Evolutionary conservation across 169 alveolate genomes (phyloP).

Genomic region (Plasmodium sp.): DNA sequence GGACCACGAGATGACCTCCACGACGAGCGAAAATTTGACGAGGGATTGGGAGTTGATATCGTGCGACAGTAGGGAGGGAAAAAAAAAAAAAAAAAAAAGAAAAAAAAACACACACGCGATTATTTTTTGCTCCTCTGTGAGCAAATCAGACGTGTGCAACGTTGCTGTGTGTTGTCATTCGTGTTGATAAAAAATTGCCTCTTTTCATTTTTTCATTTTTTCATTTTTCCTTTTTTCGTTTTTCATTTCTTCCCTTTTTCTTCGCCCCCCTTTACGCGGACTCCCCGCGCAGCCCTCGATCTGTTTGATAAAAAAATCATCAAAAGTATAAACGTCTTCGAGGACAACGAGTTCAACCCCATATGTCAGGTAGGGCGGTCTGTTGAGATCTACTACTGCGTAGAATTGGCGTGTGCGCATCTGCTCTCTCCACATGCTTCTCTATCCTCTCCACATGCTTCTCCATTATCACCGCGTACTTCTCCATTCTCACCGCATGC

Average conservation of each 20-base stretch:
- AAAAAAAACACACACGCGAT: not conserved
- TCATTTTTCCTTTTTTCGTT: not conserved
- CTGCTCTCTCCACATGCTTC: not conserved
- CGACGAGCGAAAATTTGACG: constrained; percentile 6
- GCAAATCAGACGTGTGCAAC: not conserved
- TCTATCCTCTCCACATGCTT: too few relatives aligned
- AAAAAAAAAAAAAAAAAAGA: not conserved
- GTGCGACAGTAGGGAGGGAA: constrained; percentile 15
- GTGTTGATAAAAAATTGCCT: too few relatives aligned
- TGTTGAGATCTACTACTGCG: not conserved
- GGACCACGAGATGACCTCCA: constrained; percentile 2
- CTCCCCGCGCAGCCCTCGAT: constrained; percentile 10
- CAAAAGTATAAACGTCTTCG: constrained; percentile 53
- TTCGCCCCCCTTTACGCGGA: not conserved
- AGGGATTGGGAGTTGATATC: constrained; percentile 64
- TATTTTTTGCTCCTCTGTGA: not conserved
- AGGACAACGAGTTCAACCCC: not conserved
- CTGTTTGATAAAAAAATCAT: constrained; percentile 33
- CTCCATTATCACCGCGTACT: not conserved
- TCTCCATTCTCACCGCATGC: not conserved
- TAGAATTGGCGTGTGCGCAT: not conserved
- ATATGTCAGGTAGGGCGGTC: constrained; percentile 62
- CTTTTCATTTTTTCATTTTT: not conserved
- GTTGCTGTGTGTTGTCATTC: not conserved
- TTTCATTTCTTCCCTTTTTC: not conserved